Evolutionary conservation across 2,329 filamentous ascomycete species (phyloP).

Genomic region (Fusarium sp.): DNA sequence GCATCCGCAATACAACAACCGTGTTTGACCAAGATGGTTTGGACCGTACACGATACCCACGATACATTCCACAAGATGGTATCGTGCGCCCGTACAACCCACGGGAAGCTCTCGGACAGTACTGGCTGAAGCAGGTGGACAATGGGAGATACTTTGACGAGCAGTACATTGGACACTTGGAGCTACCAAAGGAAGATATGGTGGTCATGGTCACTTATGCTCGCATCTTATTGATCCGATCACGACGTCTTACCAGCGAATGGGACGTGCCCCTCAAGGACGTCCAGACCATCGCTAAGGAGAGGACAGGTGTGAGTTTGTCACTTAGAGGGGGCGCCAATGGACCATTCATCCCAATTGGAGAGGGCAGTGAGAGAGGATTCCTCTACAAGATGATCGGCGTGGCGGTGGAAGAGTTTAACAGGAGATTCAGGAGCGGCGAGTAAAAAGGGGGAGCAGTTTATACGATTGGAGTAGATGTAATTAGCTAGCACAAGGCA

Average conservation of each 20-base stretch:
- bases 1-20: constrained; percentile 97
- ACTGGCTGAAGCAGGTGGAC: constrained; percentile 98
- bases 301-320: constrained; percentile 92
- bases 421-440: constrained; percentile 66
- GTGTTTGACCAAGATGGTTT: constrained; percentile 96
- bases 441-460: constrained; percentile 42
- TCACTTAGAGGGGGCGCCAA: constrained; percentile 90
- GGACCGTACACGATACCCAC: constrained; percentile 91
- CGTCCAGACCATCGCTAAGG: constrained; percentile 96
- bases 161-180: constrained; percentile 94
- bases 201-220: constrained; percentile 89
- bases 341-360: constrained; percentile 93
- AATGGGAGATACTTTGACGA: constrained; percentile 99
- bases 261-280: constrained; percentile 98
- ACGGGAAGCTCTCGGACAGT: constrained; percentile 94
- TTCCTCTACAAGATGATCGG: constrained; percentile 76
- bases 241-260: constrained; percentile 85
- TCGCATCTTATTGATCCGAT: constrained; percentile 90
- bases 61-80: constrained; percentile 92
- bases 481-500: background rate
- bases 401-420: constrained; percentile 75
- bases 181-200: constrained; percentile 89
- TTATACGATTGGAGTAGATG: background rate
- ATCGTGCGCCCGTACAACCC: constrained; percentile 95
- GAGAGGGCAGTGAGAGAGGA: constrained; percentile 80